A percentile compares a stretch with the other conserved stretches of the same genome.
Evolutionary conservation across 2,329 filamentous ascomycete species (phyloP).

Genomic region (Emergomyces orientalis): DNA sequence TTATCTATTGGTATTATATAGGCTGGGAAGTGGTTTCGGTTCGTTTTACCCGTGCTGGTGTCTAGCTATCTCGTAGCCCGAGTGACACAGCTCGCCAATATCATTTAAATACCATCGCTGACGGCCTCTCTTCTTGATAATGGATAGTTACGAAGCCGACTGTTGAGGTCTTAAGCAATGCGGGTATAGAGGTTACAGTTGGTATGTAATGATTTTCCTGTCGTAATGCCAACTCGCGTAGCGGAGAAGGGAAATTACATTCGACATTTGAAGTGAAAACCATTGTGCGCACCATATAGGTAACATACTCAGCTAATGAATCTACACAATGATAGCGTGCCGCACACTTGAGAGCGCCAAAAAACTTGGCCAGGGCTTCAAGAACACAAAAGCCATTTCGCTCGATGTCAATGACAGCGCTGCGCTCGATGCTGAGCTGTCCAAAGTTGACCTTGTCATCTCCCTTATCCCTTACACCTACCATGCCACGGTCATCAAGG

Average conservation of each 20-base stretch:
- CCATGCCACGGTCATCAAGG: conserved; percentile 84
- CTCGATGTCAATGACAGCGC: conserved; percentile 71
- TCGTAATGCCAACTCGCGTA: neutral
- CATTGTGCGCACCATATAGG: neutral
- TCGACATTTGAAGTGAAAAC: neutral
- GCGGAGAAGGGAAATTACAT: too few species aligned
- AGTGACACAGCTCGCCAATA: neutral
- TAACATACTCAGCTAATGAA: neutral
- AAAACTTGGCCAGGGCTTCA: conserved; percentile 62
- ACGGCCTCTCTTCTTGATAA: conserved; percentile 2
- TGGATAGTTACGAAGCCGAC: conserved; percentile 52
- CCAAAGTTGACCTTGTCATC: conserved; percentile 70
- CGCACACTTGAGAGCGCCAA: conserved; percentile 68
- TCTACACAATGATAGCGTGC: conserved; percentile 51
- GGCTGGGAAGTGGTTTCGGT: conserved; percentile 19
- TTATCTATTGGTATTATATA: conserved; percentile 1
- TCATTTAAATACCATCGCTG: neutral
- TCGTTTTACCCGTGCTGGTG: neutral
- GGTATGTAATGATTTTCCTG: conserved; percentile 37
- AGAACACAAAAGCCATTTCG: conserved; percentile 64
- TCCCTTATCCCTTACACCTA: conserved; percentile 84
- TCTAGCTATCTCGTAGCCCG: neutral
- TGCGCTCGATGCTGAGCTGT: conserved; percentile 71
- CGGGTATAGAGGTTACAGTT: conserved; percentile 56
- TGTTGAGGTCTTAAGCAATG: conserved; percentile 52